Evolutionary conservation across 805 yeast genomes (phyloP), one percentile per base, ranked within the genome.

Genomic region (Kuraishia hungarica): DNA sequence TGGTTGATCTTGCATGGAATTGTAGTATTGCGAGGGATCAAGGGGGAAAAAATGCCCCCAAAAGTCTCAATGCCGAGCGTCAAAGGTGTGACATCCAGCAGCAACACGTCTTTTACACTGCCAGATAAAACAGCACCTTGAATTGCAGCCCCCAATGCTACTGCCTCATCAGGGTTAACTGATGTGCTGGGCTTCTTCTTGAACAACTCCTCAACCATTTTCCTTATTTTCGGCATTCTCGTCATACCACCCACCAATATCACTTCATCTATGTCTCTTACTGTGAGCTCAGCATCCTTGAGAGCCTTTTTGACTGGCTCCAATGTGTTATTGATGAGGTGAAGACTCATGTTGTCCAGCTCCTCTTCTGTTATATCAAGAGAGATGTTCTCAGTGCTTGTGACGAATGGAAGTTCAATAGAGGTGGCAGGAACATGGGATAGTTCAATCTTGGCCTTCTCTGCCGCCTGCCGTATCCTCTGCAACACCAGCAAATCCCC

Each of bases 121-220:
- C 97, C 97, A 57, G 96, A 87, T 60, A 91, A 79, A 60, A 91
- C 96, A 66, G 96, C 97, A 75, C 97, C 97, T 78, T 91, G 97
- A 65, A 91, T 92, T 57, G 97, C 97, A 61, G 97, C 97, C 76
- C 97, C 97, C 74, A 91, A 84, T 63, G 96, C 94, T 58, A 88
- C 96, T 51, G 96, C 96, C 78, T 88, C 96, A 69, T 88, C 96
- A 52, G 97, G 97, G 83, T 91, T 91, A 65, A 91, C 96, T 54
- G 93, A 84, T 78, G 87, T 90, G 67, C 89, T 87, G 63, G 97
- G 96, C 64, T 84, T 88, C 73, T 80, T 86, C 67, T 85, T 86
- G 75, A 91, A 91, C 66, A 88, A 79, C 54, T 79, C 69, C 75
- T 83, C 84, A 65, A 89, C 96, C 60, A 87, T 83, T 66, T 81